Percentiles rank a stretch among this genome's conserved stretches.
These are phyloP conservation scores for Suhomyces sp. DNA, from an alignment of 805 yeast species.

Conservation along the genomic window DNA sequence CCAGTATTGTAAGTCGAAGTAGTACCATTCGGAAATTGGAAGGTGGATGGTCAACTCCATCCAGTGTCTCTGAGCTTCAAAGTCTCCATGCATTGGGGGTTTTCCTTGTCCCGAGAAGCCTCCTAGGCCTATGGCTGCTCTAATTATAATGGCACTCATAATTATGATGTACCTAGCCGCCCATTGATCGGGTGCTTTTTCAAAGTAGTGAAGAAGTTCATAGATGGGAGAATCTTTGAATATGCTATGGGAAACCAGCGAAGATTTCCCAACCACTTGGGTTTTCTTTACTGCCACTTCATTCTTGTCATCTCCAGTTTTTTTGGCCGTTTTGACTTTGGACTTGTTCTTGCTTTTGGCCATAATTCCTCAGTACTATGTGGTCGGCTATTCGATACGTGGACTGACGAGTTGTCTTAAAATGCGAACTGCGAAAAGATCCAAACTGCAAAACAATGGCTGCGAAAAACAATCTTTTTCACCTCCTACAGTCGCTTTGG, in stretches of 20 bases:
- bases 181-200: conserved; percentile 86
- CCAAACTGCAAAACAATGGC: not conserved
- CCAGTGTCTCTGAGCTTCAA: conserved; percentile 99
- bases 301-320: not conserved
- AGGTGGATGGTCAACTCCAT: conserved; percentile 81
- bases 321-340: conserved; percentile 2
- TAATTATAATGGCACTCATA: conserved; percentile 67
- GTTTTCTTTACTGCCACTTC: not conserved
- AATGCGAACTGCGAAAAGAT: not conserved
- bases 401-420: not conserved
- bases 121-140: conserved; percentile 87
- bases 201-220: conserved; percentile 75
- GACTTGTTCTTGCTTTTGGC: conserved; percentile 11
- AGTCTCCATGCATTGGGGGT: conserved; percentile 89
- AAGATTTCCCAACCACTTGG: not conserved
- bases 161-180: conserved; percentile 76
- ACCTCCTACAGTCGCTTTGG: too few relatives aligned
- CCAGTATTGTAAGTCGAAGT: conserved; percentile 88
- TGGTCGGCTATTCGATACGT: not conserved
- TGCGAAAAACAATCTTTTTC: not conserved
- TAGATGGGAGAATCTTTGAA: conserved; percentile 65
- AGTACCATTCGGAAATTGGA: conserved; percentile 81
- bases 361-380: conserved; percentile 1
- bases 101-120: conserved; percentile 70
- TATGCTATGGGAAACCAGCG: conserved; percentile 6